Base-by-base conservation (phyloP, 805 yeast species). In the Sugiyamaella smithiae region DNA sequence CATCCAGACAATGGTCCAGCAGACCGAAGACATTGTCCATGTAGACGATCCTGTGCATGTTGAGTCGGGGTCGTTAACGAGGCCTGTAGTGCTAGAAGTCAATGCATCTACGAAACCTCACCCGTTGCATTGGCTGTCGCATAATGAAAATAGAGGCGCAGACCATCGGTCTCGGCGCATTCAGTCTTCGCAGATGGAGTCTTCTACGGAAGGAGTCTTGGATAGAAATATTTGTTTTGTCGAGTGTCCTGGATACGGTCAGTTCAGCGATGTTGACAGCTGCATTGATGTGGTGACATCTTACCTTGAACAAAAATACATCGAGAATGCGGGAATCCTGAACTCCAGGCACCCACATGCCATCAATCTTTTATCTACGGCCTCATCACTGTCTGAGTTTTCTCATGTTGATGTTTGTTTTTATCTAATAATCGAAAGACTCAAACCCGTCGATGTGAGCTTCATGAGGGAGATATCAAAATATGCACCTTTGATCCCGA, bases 1-100 rank as follows among this genome's bases (percentile, higher is more conserved):
- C 53, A 75, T 88, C 67, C 85, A 85, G 68, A 87, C 96, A 1
- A 67, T 88, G 48, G 85, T 87, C 68, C 93, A 85, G 64, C 77
- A 90, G 36, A 47, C 54, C 26, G 45, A 43, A n/a, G 64, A 58
- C 26, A 45, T 60, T 28, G 63, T 60, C 8, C 54, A 47, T 40
- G 49, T 57, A 11, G 63, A 59, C 32, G 54, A 37, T 9, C 52
- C 48, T 8, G 50, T 36, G 6, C 36, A 43, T 7, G 28, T 35
- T 14, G 19, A 7, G 1, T 14, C 17, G 19, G 14, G 6, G 14
- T 7, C 38, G 2, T n/a, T 23, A 4, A 43, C 23, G 12, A 26
- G 31, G 26, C 11, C 14, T 12, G 29, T 12, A 14, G 20, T 50
- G 4, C 37, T 20, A 14, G 57, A 53, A 31, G 35, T 37, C 12